Percentiles rank a stretch among this genome's conserved stretches.
phyloP scores from a whole-genome alignment of 148 eudicot genomes.

The Rheum nobile region DNA sequence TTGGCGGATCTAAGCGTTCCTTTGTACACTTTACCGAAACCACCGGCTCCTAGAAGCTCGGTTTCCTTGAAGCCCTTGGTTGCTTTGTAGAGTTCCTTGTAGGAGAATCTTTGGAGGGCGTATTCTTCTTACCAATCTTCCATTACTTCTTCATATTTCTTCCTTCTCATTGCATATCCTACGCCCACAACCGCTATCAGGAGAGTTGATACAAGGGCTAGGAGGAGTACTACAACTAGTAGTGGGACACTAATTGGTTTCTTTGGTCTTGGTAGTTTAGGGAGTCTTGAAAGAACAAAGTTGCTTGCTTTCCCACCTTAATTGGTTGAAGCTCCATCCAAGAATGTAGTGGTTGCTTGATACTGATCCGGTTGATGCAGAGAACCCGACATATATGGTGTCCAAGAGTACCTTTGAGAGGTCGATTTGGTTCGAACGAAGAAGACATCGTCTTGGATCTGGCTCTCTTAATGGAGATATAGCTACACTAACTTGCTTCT shows the following conservation, averaged over 20 bases:
- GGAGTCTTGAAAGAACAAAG: conserved; percentile 4
- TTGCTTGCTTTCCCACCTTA: conserved; percentile 4
- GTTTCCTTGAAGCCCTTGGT: conserved; percentile 8
- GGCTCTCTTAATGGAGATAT: neutral
- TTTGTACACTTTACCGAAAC: conserved; percentile 9
- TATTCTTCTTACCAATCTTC: conserved; percentile 9
- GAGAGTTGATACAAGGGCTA: neutral
- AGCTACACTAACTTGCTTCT: neutral
- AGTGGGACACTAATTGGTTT: neutral
- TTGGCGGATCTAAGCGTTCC: neutral
- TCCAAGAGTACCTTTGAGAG: conserved; percentile 7
- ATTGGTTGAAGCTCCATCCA: conserved; percentile 19
- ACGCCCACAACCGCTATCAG: neutral
- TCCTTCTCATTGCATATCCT: neutral
- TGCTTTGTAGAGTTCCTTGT: conserved; percentile 2
- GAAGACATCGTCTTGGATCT: neutral
- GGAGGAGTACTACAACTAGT: neutral
- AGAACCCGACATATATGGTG: conserved; percentile 13
- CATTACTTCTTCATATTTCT: conserved; percentile 4
- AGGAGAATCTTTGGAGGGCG: conserved; percentile 6
- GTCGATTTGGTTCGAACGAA: neutral
- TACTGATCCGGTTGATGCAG: conserved; percentile 8
- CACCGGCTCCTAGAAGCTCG: conserved; percentile 5
- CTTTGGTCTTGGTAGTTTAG: neutral
- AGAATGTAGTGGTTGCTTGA: conserved; percentile 12